Evolutionary conservation across 805 yeast species (phyloP).

Genomic region (Lachancea thermotolerans): DNA sequence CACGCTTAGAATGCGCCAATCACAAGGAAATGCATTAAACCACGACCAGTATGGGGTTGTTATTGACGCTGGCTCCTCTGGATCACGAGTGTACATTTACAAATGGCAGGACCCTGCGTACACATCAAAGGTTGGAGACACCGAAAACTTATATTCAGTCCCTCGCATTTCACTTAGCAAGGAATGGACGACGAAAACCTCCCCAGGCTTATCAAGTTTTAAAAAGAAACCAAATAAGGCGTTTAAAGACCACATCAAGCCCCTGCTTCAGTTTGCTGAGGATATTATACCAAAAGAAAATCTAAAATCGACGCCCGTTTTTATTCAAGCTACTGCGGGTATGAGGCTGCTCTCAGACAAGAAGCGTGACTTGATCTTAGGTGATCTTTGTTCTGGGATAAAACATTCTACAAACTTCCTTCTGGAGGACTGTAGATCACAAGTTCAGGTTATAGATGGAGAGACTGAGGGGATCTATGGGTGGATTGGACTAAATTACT

Average conservation of each 20-base stretch:
- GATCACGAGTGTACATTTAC: slow-evolving; percentile 81
- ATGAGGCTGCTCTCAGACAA: slow-evolving; percentile 68
- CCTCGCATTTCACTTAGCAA: slow-evolving; percentile 60
- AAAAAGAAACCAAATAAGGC: slow-evolving; percentile 45
- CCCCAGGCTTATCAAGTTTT: slow-evolving; percentile 80
- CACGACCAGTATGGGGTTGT: slow-evolving; percentile 65
- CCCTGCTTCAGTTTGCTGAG: slow-evolving; percentile 63
- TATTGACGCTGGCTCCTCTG: slow-evolving; percentile 93
- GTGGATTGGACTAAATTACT: slow-evolving; percentile 87
- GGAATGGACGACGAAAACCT: slow-evolving; percentile 63
- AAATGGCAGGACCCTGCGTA: slow-evolving; percentile 58
- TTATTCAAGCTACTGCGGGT: slow-evolving; percentile 94
- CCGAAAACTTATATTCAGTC: slow-evolving; percentile 43
- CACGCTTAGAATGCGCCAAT: background rate
- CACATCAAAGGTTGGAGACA: slow-evolving; percentile 13
- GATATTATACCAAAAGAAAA: slow-evolving; percentile 57
- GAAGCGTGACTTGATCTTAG: slow-evolving; percentile 47
- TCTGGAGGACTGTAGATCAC: slow-evolving; percentile 52
- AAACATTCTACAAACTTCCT: slow-evolving; percentile 49
- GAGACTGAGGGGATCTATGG: slow-evolving; percentile 93
- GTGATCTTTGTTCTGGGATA: slow-evolving; percentile 54
- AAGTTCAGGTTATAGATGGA: slow-evolving; percentile 85
- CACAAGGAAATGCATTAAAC: background rate
- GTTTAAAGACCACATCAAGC: slow-evolving; percentile 65
- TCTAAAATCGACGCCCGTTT: slow-evolving; percentile 70